Evolutionary conservation across 2,329 filamentous ascomycete genomes (phyloP).

Genomic region (Sporothrix variecibatus): DNA sequence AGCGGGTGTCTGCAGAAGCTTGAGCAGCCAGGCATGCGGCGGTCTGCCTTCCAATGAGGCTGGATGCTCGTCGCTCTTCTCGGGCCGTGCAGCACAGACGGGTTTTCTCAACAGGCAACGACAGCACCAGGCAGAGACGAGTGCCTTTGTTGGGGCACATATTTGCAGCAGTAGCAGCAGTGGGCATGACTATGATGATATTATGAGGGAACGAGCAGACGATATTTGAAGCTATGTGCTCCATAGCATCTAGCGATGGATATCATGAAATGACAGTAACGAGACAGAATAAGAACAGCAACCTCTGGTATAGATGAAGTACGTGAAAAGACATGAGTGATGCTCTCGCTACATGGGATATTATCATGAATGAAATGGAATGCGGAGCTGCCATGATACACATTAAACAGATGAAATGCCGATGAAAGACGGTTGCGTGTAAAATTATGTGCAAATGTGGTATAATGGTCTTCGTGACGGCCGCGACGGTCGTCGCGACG

Average conservation of each 20-base stretch:
- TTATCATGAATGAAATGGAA: not conserved
- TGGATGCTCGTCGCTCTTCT: slow-evolving; percentile 23
- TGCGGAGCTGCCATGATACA: not conserved
- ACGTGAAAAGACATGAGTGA: not conserved
- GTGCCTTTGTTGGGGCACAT: not conserved
- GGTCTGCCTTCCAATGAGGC: slow-evolving; percentile 28
- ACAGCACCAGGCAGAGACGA: not conserved
- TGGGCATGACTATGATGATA: not conserved
- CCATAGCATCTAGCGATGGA: not conserved
- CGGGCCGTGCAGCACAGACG: slow-evolving; percentile 8
- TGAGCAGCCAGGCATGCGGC: slow-evolving; percentile 30
- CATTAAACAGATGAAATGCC: no score
- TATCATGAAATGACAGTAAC: not conserved
- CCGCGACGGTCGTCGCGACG: not conserved
- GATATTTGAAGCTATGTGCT: not conserved
- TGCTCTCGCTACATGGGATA: not conserved
- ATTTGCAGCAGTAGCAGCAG: not conserved
- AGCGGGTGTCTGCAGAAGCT: slow-evolving; percentile 33
- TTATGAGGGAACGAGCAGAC: not conserved
- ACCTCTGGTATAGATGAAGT: not conserved
- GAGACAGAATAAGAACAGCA: not conserved
- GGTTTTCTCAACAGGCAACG: slow-evolving; percentile 17
- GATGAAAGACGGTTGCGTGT: not conserved
- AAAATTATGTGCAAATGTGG: not conserved
- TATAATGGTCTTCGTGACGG: not conserved